Base-by-base conservation (phyloP, 1,284 basidiomycete genomes). In the Taiwanofungus camphoratus region DNA sequence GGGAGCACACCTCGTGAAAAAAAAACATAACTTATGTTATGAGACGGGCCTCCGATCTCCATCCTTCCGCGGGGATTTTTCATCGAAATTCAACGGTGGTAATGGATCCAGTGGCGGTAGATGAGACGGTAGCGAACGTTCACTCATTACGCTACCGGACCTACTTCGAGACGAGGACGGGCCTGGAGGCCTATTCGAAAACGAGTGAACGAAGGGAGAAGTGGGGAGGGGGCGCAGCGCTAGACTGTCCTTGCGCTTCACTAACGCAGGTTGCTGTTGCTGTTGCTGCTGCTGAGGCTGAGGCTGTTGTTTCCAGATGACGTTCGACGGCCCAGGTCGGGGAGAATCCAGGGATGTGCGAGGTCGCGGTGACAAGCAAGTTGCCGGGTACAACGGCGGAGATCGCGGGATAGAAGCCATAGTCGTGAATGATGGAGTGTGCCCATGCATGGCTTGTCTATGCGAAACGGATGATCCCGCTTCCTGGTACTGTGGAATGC, bases 161-260 rank as follows among this genome's bases (percentile, higher is more conserved):
- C 58, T 42, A 15, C 48, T 54, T 19, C 56, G 33, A 18, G 41
- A 30, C 19, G 51, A 36, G 13, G 43, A 19, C 19, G 36, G 36
- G 36, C n/a, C n/a, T n/a, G 19, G 15, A 5, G 39, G 18, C 4
- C 13, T 1, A 20, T 39, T 30, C 12, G 51, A 39, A 15, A 44
- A 42, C 5, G 51, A 34, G 39, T 45, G 41, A 26, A 52, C 22
- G 26, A 59, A 53, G 5, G 53, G 47, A 1, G 57, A 55, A 21
- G 43, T 41, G 5, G 58, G 55, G 5, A 58, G 41, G 13, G 58
- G 58, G 18, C 53, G 50, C 13, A 60, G 43, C 36, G 58, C 58
- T 1, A 46, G 38, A 32, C 53, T 55, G 44, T 58, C 58, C 34
- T 56, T 54, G 23, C 52, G 34, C 40, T 44, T 42, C 20, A 58